These are phyloP conservation scores for Fusarium anthophilum DNA, from an alignment of 2,329 filamentous ascomycete species.

Conservation along the genomic window DNA sequence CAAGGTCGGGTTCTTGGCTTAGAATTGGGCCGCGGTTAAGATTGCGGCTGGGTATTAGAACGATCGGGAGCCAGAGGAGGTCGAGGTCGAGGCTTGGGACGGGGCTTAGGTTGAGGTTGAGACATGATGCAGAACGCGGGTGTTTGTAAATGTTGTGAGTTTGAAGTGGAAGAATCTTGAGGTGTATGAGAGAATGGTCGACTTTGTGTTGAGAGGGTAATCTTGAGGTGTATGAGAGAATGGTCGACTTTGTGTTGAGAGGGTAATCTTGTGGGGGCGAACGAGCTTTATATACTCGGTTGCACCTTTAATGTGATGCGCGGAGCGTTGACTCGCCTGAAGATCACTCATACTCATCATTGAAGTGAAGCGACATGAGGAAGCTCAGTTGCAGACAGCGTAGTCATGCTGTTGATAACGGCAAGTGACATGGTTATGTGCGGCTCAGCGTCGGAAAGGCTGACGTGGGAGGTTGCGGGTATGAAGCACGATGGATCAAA, in stretches of 20 bases:
- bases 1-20: no score
- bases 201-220: background rate
- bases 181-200: accelerated
- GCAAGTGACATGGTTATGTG: accelerated
- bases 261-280: accelerated
- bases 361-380: no score
- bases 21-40: background rate
- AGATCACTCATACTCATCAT: accelerated
- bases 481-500: background rate
- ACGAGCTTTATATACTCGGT: background rate
- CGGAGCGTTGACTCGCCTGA: no score
- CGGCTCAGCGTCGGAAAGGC: background rate
- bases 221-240: accelerated
- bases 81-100: accelerated
- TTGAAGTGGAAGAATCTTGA: accelerated
- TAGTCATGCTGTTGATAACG: background rate
- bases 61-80: background rate
- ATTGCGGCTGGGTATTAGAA: background rate
- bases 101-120: background rate
- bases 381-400: accelerated
- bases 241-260: background rate
- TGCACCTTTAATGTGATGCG: no score
- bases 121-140: background rate
- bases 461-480: accelerated
- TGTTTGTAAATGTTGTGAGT: accelerated